Base-by-base conservation (phyloP, 2,329 filamentous ascomycete species). In the Scopulariopsis brevicaulis region DNA sequence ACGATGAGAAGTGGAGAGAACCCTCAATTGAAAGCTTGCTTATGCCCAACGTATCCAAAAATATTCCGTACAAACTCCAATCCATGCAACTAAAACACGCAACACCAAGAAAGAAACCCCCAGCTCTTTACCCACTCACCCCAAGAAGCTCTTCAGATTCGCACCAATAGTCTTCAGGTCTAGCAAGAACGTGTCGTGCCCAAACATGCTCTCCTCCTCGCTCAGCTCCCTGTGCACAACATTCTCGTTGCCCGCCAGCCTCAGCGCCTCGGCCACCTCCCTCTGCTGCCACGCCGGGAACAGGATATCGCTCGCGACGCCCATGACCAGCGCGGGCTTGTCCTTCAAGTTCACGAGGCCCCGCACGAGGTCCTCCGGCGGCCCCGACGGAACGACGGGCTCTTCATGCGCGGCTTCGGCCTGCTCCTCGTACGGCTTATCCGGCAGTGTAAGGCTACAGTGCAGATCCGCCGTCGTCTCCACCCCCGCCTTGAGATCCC, bases 251-350 rank as follows among this genome's bases (percentile, higher is more conserved):
- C 94, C 94, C 0, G 81, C 82, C 37, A 82, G 79, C 60, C 84
- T 82, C 62, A 99, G 75, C 2, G 93, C 87, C 66, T 93, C 86
- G 3, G 92, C 93, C 61, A 99, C 86, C 71, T 99, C 94, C 57
- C 89, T 83, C 75, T 99, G 94, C 74, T 99, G 94, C 93, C 94
- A 99, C 0, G 94, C 91, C 0, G 94, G 94, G 73, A 99, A 99
- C 40, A 99, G 75, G 55, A 96, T 97, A 68, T 99, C 94, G 65
- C 90, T 96, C 0, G 90, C 90, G 4, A 97, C 94, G 37, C 94
- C 94, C 76, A 99, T 86, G 12, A 99, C 89, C 24, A 99, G 78
- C 1, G 90, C 87, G 0, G 90, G 89, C 55, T 86, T 93, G 61
- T 92, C 80, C 57, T 85, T 83, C 57, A 97, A 71, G 0, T 83